These are phyloP conservation scores for Penicillium psychrofluorescens DNA, from an alignment of 495 filamentous ascomycete species.

Conservation along the genomic window DNA sequence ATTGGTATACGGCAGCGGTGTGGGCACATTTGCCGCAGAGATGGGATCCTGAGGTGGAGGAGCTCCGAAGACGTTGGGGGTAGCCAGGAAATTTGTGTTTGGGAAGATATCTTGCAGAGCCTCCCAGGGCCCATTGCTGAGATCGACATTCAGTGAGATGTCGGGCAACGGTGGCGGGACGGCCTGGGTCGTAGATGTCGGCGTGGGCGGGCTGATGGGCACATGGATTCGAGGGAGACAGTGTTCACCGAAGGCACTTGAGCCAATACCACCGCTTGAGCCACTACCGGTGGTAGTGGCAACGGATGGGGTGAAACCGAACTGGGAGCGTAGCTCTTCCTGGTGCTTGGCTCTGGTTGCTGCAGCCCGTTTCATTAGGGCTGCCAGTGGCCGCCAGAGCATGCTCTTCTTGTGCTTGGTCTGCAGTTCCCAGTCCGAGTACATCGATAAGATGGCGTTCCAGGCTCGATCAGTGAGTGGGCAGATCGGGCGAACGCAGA, in stretches of 20 bases:
- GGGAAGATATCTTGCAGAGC: conserved; percentile 26
- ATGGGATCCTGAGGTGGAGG: conserved; percentile 2
- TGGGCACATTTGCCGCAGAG: conserved; percentile 1
- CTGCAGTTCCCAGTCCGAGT: conserved; percentile 43
- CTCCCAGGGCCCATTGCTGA: conserved; percentile 21
- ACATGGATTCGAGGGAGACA: conserved; percentile 12
- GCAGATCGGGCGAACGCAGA: conserved; percentile 62
- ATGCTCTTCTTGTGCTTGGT: conserved; percentile 51
- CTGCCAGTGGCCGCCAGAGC: conserved; percentile 68
- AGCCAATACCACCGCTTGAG: no score
- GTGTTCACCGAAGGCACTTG: neutral
- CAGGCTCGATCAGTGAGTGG: conserved; percentile 75
- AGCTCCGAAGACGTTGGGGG: conserved; percentile 3
- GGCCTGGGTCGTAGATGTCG: neutral
- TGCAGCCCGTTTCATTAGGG: conserved; percentile 61
- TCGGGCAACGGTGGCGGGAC: neutral
- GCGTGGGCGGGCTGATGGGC: neutral
- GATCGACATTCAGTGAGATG: conserved; percentile 18
- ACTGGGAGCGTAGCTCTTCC: conserved; percentile 20
- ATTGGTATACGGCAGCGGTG: conserved; percentile 3
- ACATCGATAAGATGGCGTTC: conserved; percentile 59
- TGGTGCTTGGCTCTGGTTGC: conserved; percentile 25
- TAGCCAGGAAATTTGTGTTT: conserved; percentile 19
- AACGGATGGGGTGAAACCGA: conserved; percentile 6
- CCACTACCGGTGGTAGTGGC: neutral